These are phyloP conservation scores for Rhodofomes roseus DNA, from an alignment of 1,284 basidiomycete genomes.

Conservation along the genomic window DNA sequence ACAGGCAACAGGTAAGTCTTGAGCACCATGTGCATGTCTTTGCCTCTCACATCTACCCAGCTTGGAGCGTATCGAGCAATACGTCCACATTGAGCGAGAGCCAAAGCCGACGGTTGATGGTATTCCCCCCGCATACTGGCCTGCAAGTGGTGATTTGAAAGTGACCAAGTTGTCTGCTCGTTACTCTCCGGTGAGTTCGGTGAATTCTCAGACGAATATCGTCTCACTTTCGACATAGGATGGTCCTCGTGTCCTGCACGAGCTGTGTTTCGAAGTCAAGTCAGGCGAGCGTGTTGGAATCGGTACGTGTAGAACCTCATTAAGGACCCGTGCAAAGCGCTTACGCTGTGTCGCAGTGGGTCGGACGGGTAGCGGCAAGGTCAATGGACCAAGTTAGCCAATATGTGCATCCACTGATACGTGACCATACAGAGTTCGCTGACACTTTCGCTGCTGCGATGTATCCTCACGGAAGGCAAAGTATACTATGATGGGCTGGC, in stretches of 20 bases:
- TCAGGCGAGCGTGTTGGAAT: conserved; percentile 56
- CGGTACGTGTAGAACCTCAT: conserved; percentile 18
- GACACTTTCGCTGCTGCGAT: conserved; percentile 38
- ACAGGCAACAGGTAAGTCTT: conserved; percentile 43
- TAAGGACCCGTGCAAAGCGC: not conserved
- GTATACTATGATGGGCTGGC: conserved; percentile 34
- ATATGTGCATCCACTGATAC: not conserved
- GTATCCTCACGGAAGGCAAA: conserved; percentile 45
- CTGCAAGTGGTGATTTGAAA: conserved; percentile 62
- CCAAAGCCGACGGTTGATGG: conserved; percentile 43
- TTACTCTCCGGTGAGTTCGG: conserved; percentile 38
- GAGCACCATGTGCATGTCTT: not conserved
- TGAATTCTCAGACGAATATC: not conserved
- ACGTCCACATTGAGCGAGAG: conserved; percentile 71
- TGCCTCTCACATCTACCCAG: not conserved
- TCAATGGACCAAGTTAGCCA: conserved; percentile 10
- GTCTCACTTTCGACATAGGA: conserved; percentile 22
- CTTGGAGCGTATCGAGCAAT: conserved; percentile 48
- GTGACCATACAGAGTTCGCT: conserved; percentile 28
- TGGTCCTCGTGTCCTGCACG: conserved; percentile 44
- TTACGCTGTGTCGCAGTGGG: conserved; percentile 35
- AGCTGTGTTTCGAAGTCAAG: conserved; percentile 44
- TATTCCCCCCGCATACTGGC: conserved; percentile 76
- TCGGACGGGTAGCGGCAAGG: conserved; percentile 75
- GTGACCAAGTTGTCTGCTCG: conserved; percentile 60